Evolutionary conservation across 2,329 filamentous ascomycete species (phyloP).

Genomic region (Thermomyces lanuginosus): DNA sequence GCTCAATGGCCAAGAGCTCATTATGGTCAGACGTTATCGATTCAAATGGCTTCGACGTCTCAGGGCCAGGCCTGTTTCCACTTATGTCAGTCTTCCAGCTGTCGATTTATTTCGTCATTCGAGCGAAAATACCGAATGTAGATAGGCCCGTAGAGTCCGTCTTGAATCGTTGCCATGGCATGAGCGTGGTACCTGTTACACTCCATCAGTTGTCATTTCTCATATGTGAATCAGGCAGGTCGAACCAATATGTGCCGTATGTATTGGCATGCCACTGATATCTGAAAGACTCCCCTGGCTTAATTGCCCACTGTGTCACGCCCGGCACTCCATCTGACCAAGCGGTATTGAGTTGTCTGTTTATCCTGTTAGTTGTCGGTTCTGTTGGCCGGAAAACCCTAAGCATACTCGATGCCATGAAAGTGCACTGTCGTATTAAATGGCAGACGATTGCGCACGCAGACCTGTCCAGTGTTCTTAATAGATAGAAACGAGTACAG

Average conservation of each 20-base stretch:
- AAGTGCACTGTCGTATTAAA: constrained; percentile 11
- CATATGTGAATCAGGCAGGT: too few species aligned
- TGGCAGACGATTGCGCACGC: constrained; percentile 9
- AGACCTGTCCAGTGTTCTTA: too few species aligned
- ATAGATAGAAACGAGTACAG: too few species aligned
- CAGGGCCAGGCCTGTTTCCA: constrained; percentile 8
- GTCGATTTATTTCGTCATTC: background rate
- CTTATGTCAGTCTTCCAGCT: background rate
- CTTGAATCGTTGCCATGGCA: constrained; percentile 38
- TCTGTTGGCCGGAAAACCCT: background rate
- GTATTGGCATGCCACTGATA: constrained; percentile 42
- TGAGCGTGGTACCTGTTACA: constrained; percentile 39
- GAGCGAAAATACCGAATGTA: constrained; percentile 21
- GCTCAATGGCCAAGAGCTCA: constrained; percentile 27
- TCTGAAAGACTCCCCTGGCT: constrained; percentile 32
- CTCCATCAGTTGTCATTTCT: background rate
- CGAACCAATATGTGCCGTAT: constrained; percentile 42
- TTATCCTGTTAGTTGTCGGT: background rate
- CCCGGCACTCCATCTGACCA: constrained; percentile 48
- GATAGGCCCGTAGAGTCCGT: constrained; percentile 44
- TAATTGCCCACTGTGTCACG: constrained; percentile 38
- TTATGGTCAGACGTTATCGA: constrained; percentile 17
- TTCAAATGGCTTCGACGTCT: constrained; percentile 13
- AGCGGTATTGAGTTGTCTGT: constrained; percentile 33
- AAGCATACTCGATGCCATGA: constrained; percentile 10